These are phyloP conservation scores for Russula earlei DNA, from an alignment of 768 basidiomycete genomes.

Conservation along the genomic window DNA sequence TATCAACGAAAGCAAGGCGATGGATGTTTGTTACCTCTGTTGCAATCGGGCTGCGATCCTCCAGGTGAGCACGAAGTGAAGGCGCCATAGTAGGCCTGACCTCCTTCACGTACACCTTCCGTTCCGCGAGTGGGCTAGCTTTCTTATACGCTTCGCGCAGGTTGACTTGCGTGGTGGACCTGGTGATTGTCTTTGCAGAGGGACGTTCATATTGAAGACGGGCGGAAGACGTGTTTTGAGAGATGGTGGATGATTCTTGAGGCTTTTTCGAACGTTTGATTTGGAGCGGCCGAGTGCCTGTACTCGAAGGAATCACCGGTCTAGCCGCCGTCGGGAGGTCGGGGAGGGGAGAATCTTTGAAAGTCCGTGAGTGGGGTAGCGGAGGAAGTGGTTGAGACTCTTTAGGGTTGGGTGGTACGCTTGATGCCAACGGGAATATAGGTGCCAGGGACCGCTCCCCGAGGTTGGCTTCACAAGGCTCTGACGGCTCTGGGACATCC, in stretches of 20 bases:
- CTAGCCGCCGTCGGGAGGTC: neutral
- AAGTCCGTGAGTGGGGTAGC: neutral
- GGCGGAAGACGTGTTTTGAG: neutral
- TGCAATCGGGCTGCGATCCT: neutral
- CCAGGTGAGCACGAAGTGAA: neutral
- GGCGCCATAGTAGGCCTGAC: neutral
- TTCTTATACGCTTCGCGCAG: conserved; percentile 2
- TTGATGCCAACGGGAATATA: neutral
- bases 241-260: neutral
- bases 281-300: conserved; percentile 3
- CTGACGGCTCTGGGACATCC: neutral
- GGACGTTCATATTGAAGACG: neutral
- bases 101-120: neutral
- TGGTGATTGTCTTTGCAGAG: neutral
- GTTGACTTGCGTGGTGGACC: conserved; percentile 5
- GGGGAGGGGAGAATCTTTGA: neutral
- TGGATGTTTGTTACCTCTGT: neutral
- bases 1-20: neutral
- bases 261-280: conserved; percentile 7
- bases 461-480: neutral
- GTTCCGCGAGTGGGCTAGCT: neutral
- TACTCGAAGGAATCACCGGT: neutral
- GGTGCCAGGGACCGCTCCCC: neutral
- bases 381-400: neutral
- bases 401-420: too few relatives aligned